These are phyloP conservation scores for Boletellus dicymbophilus DNA, from an alignment of 1,284 basidiomycete species.

Conservation along the genomic window DNA sequence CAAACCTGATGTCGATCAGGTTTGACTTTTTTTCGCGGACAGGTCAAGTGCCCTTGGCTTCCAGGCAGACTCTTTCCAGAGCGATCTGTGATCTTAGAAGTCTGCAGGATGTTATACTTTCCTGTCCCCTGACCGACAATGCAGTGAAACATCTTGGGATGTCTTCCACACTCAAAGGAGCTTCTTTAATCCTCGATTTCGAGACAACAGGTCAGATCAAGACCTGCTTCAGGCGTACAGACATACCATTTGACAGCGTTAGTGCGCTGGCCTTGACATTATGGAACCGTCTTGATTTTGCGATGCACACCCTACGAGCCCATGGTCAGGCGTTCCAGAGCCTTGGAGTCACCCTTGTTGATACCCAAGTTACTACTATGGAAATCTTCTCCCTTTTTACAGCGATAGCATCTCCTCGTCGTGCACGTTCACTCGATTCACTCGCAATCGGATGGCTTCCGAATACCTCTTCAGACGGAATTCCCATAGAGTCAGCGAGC, in stretches of 20 bases:
- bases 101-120: background rate
- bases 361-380: too few species aligned
- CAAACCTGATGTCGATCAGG: conserved; percentile 4
- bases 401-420: conserved; percentile 2
- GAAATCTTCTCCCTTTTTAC: conserved; percentile 2
- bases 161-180: conserved; percentile 1
- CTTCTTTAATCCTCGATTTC: background rate
- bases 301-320: background rate
- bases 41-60: background rate
- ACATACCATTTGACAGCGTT: conserved; percentile 2
- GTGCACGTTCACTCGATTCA: conserved; percentile 1
- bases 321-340: conserved; percentile 1
- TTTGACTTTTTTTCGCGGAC: background rate
- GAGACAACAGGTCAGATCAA: background rate
- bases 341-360: background rate
- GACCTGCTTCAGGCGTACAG: background rate
- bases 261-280: background rate
- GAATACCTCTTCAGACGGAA: background rate
- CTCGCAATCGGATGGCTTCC: background rate
- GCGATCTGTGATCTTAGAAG: background rate
- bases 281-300: background rate
- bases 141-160: background rate
- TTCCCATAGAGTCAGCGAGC: background rate
- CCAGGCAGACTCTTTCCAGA: background rate
- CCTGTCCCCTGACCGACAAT: background rate